phyloP scores from a whole-genome alignment of 306 rosid genomes.

The Rubus parviflorus region DNA sequence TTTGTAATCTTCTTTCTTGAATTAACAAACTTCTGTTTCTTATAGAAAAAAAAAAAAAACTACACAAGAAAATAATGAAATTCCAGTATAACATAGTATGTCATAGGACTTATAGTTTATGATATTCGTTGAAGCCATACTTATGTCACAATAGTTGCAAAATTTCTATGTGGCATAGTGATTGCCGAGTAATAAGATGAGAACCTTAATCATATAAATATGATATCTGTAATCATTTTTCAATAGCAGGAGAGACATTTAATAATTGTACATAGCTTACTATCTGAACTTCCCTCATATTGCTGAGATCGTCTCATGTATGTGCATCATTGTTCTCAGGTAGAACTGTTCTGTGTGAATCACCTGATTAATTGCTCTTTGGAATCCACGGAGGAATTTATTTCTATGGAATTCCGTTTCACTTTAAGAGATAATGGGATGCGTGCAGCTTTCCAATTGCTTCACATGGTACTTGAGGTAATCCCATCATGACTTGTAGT shows the following conservation, averaged over 20 bases:
- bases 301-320: slow-evolving; percentile 17
- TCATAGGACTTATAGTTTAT: background rate
- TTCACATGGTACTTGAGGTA: slow-evolving; percentile 99
- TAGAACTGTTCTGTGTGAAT: slow-evolving; percentile 96
- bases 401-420: slow-evolving; percentile 98
- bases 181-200: background rate
- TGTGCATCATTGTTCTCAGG: slow-evolving; percentile 45
- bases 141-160: background rate
- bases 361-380: slow-evolving; percentile 94
- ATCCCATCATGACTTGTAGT: background rate
- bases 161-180: background rate
- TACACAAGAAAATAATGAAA: background rate
- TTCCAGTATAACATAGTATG: background rate
- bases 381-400: slow-evolving; percentile 98
- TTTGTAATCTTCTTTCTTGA: background rate
- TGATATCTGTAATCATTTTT: background rate
- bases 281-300: background rate
- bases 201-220: slow-evolving; percentile 5
- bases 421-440: slow-evolving; percentile 92
- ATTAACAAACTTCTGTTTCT: background rate
- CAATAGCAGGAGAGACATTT: background rate
- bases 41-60: background rate
- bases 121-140: background rate
- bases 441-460: slow-evolving; percentile 98
- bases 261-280: background rate